Percentiles rank a stretch among this genome's conserved stretches.
Conservation (phyloP, 2,329 filamentous ascomycete genomes). For the Taxawa tesnikishii region DNA sequence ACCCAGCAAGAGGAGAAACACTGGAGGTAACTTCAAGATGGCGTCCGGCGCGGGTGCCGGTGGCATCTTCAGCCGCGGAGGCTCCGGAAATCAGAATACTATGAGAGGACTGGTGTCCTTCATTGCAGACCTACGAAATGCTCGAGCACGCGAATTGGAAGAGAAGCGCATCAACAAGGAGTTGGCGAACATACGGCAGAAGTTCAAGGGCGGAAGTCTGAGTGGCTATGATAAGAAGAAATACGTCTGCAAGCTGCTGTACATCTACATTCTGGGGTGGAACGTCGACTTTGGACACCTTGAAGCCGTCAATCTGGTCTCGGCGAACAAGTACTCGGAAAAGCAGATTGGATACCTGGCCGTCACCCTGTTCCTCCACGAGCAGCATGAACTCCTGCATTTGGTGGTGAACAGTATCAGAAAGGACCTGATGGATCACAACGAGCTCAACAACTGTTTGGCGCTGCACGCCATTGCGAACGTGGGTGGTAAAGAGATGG, state of each 20-base stretch:
- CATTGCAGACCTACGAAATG: conserved; percentile 92
- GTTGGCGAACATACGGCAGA: conserved; percentile 93
- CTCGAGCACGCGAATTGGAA: conserved; percentile 85
- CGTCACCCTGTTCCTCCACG: conserved; percentile 92
- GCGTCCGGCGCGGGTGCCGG: conserved; percentile 11
- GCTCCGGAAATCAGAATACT: conserved; percentile 20
- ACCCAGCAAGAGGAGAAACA: too few relatives aligned
- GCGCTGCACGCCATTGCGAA: conserved; percentile 96
- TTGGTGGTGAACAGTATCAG: conserved; percentile 97
- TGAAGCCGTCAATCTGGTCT: conserved; percentile 95
- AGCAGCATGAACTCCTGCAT: conserved; percentile 91
- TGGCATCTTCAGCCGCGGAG: conserved; percentile 22
- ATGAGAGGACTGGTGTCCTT: conserved; percentile 77
- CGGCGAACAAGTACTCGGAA: conserved; percentile 92
- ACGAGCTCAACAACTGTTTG: conserved; percentile 94
- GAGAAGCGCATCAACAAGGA: conserved; percentile 99
- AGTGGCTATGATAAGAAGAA: conserved; percentile 99
- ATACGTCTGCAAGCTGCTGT: conserved; percentile 99
- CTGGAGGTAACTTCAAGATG: conserved; percentile 1
- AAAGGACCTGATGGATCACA: conserved; percentile 87
- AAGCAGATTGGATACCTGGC: conserved; percentile 99
- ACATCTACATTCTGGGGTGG: conserved; percentile 98
- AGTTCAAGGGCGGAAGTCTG: conserved; percentile 79
- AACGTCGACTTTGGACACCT: conserved; percentile 98
- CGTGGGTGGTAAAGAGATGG: conserved; percentile 93